phyloP scores from a whole-genome alignment of 2,329 filamentous ascomycete genomes.

The Colletotrichum limetticola region DNA sequence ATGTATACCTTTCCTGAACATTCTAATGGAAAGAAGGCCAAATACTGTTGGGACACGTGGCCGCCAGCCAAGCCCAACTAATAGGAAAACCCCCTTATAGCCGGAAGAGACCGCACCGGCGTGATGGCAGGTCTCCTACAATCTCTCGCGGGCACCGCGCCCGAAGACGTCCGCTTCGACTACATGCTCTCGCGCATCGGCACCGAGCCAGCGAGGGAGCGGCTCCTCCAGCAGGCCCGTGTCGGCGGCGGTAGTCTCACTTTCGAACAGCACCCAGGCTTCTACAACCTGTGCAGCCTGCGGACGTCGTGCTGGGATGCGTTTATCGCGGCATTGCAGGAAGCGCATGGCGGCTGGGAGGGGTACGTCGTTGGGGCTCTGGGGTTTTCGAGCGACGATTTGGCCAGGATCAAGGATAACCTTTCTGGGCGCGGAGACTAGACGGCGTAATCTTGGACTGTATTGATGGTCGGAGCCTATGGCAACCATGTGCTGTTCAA shows the following conservation, averaged over 20 bases:
- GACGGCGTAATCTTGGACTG: neutral
- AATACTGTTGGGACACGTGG: too few species aligned
- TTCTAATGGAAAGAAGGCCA: too few species aligned
- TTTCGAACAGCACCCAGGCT: conserved; percentile 51
- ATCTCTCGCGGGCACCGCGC: conserved; percentile 57
- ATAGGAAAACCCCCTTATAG: conserved; percentile 44
- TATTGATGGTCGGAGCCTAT: too few species aligned
- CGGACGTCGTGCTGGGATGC: conserved; percentile 56
- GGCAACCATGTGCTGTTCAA: neutral
- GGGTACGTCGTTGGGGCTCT: conserved; percentile 57
- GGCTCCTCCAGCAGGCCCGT: conserved; percentile 55
- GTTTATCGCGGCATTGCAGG: conserved; percentile 55
- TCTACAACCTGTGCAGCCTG: conserved; percentile 59
- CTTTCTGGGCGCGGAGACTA: conserved; percentile 41
- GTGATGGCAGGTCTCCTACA: conserved; percentile 62
- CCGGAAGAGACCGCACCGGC: conserved; percentile 65
- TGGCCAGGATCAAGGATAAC: conserved; percentile 59
- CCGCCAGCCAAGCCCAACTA: neutral
- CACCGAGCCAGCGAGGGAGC: conserved; percentile 60
- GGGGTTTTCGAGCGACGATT: conserved; percentile 57
- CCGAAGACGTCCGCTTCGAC: conserved; percentile 56
- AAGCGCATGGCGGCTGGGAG: conserved; percentile 59
- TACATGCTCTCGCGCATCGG: conserved; percentile 66
- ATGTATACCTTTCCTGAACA: conserved; percentile 36
- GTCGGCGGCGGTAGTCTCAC: conserved; percentile 44